These are phyloP conservation scores for Veloboletus limbatus DNA, from an alignment of 1,284 basidiomycete species.

Conservation along the genomic window DNA sequence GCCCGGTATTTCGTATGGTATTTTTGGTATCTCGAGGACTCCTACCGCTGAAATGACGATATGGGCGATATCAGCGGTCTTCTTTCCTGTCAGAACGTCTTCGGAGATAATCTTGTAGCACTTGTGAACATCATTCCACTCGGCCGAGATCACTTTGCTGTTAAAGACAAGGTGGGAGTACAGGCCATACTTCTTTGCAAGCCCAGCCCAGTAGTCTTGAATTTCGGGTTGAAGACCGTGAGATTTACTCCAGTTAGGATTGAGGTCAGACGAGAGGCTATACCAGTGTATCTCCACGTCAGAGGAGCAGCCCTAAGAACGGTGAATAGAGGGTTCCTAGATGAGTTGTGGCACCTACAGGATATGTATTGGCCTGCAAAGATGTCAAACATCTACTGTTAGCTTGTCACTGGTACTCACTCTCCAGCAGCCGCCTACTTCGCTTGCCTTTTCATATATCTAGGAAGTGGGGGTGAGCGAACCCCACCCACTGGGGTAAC, in stretches of 20 bases:
- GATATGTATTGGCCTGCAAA: slow-evolving; percentile 29
- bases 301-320: slow-evolving; percentile 25
- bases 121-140: slow-evolving; percentile 21
- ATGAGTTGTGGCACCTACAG: slow-evolving; percentile 11
- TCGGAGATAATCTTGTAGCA: slow-evolving; percentile 16
- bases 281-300: slow-evolving; percentile 36
- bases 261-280: slow-evolving; percentile 33
- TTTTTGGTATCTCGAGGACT: slow-evolving; percentile 18
- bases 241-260: slow-evolving; percentile 31
- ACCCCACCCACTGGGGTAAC: neutral
- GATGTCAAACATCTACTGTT: slow-evolving; percentile 3
- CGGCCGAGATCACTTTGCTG: slow-evolving; percentile 25
- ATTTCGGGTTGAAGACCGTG: slow-evolving; percentile 33
- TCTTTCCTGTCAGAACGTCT: slow-evolving; percentile 19
- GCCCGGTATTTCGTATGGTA: slow-evolving; percentile 38
- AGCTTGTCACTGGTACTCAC: slow-evolving; percentile 14
- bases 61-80: slow-evolving; percentile 12
- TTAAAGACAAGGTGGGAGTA: slow-evolving; percentile 25
- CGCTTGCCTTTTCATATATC: slow-evolving; percentile 27
- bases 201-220: slow-evolving; percentile 30
- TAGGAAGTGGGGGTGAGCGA: slow-evolving; percentile 6
- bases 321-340: neutral
- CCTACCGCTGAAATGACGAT: slow-evolving; percentile 23
- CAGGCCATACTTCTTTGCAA: slow-evolving; percentile 24
- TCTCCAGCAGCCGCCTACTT: slow-evolving; percentile 29